Base-by-base conservation (phyloP, 768 basidiomycete genomes). In the Multifurca ochricompacta region DNA sequence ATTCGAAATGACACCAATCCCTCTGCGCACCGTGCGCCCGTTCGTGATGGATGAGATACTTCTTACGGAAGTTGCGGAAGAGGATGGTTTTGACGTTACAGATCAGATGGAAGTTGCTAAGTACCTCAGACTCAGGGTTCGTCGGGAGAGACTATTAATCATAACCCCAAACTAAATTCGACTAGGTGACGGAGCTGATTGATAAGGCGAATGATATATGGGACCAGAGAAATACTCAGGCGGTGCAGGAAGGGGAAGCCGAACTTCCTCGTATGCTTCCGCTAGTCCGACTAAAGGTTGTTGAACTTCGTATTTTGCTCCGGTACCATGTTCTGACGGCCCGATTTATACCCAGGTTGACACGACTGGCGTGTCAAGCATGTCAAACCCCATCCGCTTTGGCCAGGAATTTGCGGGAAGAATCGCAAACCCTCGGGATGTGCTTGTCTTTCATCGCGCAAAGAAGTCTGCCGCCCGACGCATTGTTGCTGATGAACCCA, bases 301-400 rank as follows among this genome's bases (percentile, higher is more conserved):
- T 19, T 36, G n/a, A 31, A 43, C 19, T 37, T 35, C 18, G 13
- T 34, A 10, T 23, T 21, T 21, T 11, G 3, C 36, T 44, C 39
- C 3, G 34, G 28, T 19, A 18, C 16, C 30, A 21, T 13, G 6
- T 53, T 34, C 28, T 55, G 32, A 21, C 37, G 40, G 27, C 7
- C 16, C n/a, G 9, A n/a, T 25, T 10, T 28, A 23, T 45, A 18
- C 28, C 50, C 25, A 85, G 87, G 91, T 95, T 16, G 91, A 95
- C 66, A 94, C 91, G 0, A 90, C 94, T 0, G 89, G 87, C 39
- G 87, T 92, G 7, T 82, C 81, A 53, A 88, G 91, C 63, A 91
- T 91, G 71, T 91, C 88, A 50, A 99, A 99, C 67, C 94, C 95
- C 21, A 86, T 95, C 48, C 86, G 96, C 9, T 96, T 99, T 66